A percentile compares a stretch with the other conserved stretches of the same genome.
Evolutionary conservation across 2,329 filamentous ascomycete species (phyloP).

Genomic region (Stachybotrys chlorohalonatus): DNA sequence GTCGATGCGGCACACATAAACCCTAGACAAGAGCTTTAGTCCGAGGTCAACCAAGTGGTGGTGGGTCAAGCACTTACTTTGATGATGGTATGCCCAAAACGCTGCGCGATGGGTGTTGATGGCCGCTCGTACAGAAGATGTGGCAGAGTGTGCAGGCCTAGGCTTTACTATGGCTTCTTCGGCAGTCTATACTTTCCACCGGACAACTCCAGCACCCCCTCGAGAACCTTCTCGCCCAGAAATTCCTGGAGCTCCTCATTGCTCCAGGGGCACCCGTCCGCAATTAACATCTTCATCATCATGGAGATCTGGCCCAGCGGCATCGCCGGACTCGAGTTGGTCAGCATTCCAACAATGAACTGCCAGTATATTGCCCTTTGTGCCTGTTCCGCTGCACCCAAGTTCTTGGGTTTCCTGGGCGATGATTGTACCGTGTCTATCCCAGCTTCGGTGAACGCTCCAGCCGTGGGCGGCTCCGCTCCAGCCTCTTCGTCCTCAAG

Average conservation of each 20-base stretch:
- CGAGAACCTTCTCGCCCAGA: constrained; percentile 66
- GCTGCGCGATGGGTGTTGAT: not conserved
- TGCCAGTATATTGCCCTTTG: constrained; percentile 68
- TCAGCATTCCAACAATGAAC: constrained; percentile 92
- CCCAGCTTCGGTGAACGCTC: constrained; percentile 9
- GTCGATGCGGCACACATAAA: no score
- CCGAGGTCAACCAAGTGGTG: no score
- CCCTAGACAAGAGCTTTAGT: no score
- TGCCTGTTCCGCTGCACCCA: constrained; percentile 56
- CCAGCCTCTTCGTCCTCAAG: constrained; percentile 30
- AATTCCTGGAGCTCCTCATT: constrained; percentile 82
- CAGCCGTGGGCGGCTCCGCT: constrained; percentile 20
- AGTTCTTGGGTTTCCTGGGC: constrained; percentile 41
- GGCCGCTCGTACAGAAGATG: not conserved
- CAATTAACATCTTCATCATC: constrained; percentile 91
- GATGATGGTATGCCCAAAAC: not conserved
- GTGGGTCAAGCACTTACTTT: no score
- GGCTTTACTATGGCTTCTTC: constrained; percentile 35
- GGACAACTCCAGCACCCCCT: constrained; percentile 58
- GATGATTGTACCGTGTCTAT: constrained; percentile 23
- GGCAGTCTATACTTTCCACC: constrained; percentile 62
- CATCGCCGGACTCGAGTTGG: constrained; percentile 77
- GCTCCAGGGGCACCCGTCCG: constrained; percentile 81
- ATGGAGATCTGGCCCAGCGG: constrained; percentile 72
- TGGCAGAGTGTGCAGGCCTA: not conserved